Percentiles rank a stretch among this genome's conserved stretches.
These are phyloP conservation scores for Dipodascopsis tothii DNA, from an alignment of 805 yeast genomes.

Conservation along the genomic window DNA sequence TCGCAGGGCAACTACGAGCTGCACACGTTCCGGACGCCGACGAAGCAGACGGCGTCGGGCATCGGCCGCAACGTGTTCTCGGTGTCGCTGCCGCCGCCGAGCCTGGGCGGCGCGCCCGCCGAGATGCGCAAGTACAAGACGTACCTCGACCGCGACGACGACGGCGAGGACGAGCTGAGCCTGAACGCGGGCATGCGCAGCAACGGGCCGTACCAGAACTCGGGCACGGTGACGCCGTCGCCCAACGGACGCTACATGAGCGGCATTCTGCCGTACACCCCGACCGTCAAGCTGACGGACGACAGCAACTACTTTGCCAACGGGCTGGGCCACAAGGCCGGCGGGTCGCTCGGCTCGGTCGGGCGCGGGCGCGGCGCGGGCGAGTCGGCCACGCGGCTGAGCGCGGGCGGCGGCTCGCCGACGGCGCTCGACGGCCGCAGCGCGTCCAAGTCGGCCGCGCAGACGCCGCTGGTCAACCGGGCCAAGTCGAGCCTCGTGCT, in stretches of 20 bases:
- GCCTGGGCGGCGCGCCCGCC: neutral
- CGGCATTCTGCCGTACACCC: slow-evolving; percentile 6
- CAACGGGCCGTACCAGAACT: slow-evolving; percentile 6
- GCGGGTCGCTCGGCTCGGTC: neutral
- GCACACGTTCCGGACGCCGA: slow-evolving; percentile 13
- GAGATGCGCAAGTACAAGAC: slow-evolving; percentile 4
- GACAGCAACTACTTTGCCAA: neutral
- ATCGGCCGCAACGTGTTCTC: neutral
- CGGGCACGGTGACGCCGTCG: slow-evolving; percentile 16
- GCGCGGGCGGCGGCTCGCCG: slow-evolving; percentile 14
- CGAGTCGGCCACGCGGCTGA: neutral
- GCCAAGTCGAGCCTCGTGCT: slow-evolving; percentile 24
- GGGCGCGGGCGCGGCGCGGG: neutral
- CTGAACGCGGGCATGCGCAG: slow-evolving; percentile 3
- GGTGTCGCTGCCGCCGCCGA: neutral
- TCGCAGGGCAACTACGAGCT: slow-evolving; percentile 3
- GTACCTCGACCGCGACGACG: slow-evolving; percentile 4
- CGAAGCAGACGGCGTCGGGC: slow-evolving; percentile 11
- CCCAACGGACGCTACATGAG: slow-evolving; percentile 6
- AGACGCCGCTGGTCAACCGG: slow-evolving; percentile 20
- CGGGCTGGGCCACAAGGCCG: neutral
- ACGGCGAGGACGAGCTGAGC: slow-evolving; percentile 5
- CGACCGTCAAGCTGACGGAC: neutral
- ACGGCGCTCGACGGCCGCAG: slow-evolving; percentile 12
- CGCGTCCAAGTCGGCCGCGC: slow-evolving; percentile 7